Evolutionary conservation across 169 alveolate genomes (phyloP).

Genomic region (Cryptosporidium canis): DNA sequence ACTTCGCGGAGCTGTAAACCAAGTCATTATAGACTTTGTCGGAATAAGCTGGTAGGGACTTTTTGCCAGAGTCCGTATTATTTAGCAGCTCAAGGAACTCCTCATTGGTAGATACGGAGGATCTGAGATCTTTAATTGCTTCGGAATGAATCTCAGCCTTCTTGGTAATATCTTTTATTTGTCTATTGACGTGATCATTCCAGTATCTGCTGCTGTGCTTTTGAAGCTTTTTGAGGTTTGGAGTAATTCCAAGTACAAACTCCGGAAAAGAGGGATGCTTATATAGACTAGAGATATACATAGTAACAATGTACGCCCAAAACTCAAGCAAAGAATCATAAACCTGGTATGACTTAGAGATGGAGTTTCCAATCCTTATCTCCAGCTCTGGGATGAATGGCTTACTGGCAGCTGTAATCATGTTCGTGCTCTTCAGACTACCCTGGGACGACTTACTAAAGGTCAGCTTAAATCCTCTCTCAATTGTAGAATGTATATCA

Average conservation of each 20-base stretch:
- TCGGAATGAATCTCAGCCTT: conserved; percentile 27
- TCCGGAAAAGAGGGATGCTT: conserved; percentile 38
- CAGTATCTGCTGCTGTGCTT: conserved; percentile 38
- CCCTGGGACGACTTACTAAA: not conserved
- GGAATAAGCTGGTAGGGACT: not conserved
- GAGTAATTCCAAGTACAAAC: conserved; percentile 7
- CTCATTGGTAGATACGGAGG: not conserved
- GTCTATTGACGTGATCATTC: conserved; percentile 4
- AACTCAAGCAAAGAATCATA: conserved; percentile 37
- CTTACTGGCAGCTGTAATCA: conserved; percentile 20
- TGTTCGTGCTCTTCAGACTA: not conserved
- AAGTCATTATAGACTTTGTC: not conserved
- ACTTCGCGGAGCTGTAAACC: not conserved
- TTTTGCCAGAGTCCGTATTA: not conserved
- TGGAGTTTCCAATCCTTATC: conserved; percentile 16
- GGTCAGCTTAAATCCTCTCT: conserved; percentile 13
- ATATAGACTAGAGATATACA: conserved; percentile 4
- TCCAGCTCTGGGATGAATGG: conserved; percentile 45
- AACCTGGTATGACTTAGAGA: conserved; percentile 22
- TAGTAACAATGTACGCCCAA: conserved; percentile 14
- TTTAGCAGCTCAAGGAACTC: not conserved
- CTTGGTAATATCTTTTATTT: conserved; percentile 7
- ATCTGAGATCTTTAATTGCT: not conserved
- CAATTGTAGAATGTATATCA: conserved; percentile 30
- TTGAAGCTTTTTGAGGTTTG: conserved; percentile 13